A percentile compares a stretch with the other conserved stretches of the same genome.
Conservation (phyloP, 352 stramenopile species). For the Pythium guiyangense region DNA sequence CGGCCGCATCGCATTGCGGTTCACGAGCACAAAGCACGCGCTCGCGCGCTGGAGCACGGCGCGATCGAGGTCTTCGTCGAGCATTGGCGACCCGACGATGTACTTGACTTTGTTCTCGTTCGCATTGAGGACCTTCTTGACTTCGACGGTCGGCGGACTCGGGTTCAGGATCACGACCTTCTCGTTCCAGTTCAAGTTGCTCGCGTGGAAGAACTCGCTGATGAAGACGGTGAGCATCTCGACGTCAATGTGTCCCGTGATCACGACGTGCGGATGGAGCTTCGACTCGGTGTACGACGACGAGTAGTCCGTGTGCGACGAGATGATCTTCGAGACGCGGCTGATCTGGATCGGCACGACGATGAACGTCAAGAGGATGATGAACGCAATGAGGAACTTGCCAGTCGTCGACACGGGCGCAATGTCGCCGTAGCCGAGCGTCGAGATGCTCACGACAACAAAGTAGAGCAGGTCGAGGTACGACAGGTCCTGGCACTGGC, state of each 20-base stretch:
- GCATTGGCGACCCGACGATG: constrained; percentile 74
- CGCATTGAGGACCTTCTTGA: constrained; percentile 73
- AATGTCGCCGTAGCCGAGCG: constrained; percentile 82
- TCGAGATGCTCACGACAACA: constrained; percentile 85
- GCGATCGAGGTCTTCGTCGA: constrained; percentile 68
- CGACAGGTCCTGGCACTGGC: constrained; percentile 52
- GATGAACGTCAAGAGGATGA: constrained; percentile 83
- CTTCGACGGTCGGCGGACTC: constrained; percentile 44
- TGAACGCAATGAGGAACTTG: constrained; percentile 73
- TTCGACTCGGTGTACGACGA: constrained; percentile 70
- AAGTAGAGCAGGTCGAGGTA: constrained; percentile 82
- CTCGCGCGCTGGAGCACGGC: constrained; percentile 46
- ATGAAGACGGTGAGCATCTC: constrained; percentile 68
- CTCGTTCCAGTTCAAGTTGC: constrained; percentile 83
- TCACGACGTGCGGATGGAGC: constrained; percentile 69
- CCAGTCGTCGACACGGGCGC: constrained; percentile 50
- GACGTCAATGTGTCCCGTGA: constrained; percentile 67
- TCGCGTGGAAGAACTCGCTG: constrained; percentile 81
- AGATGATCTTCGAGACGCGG: constrained; percentile 68
- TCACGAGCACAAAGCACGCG: constrained; percentile 72
- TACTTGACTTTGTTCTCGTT: constrained; percentile 82
- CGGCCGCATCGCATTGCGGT: constrained; percentile 37
- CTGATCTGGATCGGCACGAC: constrained; percentile 78
- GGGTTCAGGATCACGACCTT: constrained; percentile 75
- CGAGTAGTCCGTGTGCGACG: constrained; percentile 76